Evolutionary conservation across 192 early-diverging fungal species (phyloP).

Genomic region (Cetraspora pellucida): DNA sequence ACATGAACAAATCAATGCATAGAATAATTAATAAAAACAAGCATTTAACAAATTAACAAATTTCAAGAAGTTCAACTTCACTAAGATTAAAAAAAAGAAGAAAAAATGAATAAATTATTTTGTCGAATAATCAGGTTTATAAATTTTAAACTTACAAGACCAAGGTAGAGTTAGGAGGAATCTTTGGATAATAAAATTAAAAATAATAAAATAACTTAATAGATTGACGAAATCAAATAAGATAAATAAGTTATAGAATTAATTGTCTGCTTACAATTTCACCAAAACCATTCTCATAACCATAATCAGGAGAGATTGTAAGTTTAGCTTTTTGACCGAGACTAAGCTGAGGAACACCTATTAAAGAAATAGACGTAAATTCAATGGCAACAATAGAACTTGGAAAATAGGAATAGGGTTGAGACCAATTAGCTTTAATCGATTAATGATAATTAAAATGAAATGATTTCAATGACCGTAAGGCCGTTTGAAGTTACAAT

Average conservation of each 20-base stretch:
- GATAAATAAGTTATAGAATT: not conserved
- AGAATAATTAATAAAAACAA: too few species aligned
- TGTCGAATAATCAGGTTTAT: not conserved
- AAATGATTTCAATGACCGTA: too few species aligned
- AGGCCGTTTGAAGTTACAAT: too few species aligned
- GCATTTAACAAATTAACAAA: conserved; percentile 27
- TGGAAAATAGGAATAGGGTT: too few species aligned
- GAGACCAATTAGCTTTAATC: too few species aligned
- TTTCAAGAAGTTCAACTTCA: conserved; percentile 10
- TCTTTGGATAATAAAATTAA: too few species aligned
- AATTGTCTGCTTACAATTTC: not conserved
- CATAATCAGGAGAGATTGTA: conserved; percentile 80
- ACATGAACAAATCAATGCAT: too few species aligned
- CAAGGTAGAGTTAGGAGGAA: too few species aligned
- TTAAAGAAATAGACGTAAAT: too few species aligned
- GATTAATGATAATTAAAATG: too few species aligned
- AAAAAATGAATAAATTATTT: not conserved
- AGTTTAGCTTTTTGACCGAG: conserved; percentile 87
- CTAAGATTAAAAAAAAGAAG: not conserved
- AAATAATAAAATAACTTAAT: not conserved
- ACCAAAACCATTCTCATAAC: conserved; percentile 53
- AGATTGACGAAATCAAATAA: not conserved
- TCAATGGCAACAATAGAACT: too few species aligned
- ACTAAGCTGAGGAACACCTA: conserved; percentile 92
- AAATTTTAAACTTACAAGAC: not conserved